Conservation (phyloP, 148 eudicot genomes). For the Rhododendron williamsianum region DNA sequence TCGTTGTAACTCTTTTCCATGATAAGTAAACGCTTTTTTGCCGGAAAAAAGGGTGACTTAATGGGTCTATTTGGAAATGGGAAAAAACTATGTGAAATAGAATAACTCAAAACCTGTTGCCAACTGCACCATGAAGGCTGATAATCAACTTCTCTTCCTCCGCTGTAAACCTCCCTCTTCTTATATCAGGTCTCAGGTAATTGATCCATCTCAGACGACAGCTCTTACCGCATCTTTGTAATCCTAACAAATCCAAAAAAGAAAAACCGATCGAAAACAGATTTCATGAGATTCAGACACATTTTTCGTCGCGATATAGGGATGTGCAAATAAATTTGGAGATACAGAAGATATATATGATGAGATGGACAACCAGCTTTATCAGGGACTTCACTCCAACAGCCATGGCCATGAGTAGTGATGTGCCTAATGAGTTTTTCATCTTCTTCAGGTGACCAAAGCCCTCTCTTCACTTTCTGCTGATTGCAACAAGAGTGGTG, state of each 20-base stretch:
- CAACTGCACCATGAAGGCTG: conserved; percentile 84
- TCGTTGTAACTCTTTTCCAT: not conserved
- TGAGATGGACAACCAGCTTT: conserved; percentile 62
- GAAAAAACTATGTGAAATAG: not conserved
- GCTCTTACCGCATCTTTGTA: conserved; percentile 94
- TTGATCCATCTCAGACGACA: conserved; percentile 94
- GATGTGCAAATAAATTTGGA: not conserved
- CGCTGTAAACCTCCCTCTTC: conserved; percentile 74
- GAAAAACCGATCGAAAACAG: not conserved
- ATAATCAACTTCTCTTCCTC: conserved; percentile 92
- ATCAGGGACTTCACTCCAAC: conserved; percentile 97
- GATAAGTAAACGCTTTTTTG: not conserved
- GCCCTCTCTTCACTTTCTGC: conserved; percentile 94
- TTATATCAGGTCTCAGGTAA: conserved; percentile 79
- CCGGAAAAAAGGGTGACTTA: not conserved
- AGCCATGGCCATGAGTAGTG: conserved; percentile 80
- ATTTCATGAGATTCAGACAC: not conserved
- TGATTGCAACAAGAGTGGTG: conserved; percentile 94
- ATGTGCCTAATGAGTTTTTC: conserved; percentile 77
- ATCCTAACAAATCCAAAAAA: conserved; percentile 32
- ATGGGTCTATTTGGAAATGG: not conserved
- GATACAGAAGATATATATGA: not conserved
- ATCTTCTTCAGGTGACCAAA: conserved; percentile 93
- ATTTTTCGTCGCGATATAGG: not conserved
- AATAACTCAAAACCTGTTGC: conserved; percentile 60